These are phyloP conservation scores for Trichopus zeylanicus DNA, from an alignment of 116 monocot genomes.

Conservation along the genomic window DNA sequence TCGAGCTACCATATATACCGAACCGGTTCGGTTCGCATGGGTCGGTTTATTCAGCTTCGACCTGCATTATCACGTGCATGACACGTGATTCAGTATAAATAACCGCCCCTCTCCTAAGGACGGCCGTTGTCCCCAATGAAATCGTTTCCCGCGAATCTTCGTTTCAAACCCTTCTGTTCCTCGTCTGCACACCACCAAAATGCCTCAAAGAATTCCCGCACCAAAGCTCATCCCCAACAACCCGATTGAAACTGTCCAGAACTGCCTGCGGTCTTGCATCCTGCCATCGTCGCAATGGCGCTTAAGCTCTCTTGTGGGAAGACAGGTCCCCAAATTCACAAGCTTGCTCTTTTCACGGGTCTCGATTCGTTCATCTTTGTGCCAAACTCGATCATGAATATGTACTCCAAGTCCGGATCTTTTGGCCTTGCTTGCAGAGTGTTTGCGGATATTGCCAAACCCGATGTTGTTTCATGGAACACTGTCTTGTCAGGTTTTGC, in stretches of 20 bases:
- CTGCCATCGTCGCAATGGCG: constrained; percentile 18
- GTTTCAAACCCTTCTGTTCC: constrained; percentile 6
- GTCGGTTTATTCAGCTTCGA: too few species aligned
- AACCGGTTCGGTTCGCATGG: too few species aligned
- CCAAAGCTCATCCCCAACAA: too few species aligned
- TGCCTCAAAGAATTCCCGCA: constrained; percentile 11
- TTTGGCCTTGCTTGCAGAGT: constrained; percentile 28
- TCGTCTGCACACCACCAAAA: constrained; percentile 15
- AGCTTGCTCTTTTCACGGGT: constrained; percentile 31
- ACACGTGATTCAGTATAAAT: too few species aligned
- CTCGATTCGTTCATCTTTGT: constrained; percentile 23
- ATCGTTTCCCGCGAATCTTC: background rate
- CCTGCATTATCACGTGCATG: too few species aligned
- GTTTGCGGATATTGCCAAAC: constrained; percentile 18
- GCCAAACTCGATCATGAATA: constrained; percentile 64
- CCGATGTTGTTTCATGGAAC: constrained; percentile 71
- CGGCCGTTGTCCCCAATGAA: too few species aligned
- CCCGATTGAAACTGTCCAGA: constrained; percentile 7
- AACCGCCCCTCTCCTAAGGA: too few species aligned
- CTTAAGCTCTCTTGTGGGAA: constrained; percentile 16
- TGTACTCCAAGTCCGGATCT: constrained; percentile 49
- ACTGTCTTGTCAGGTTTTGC: constrained; percentile 52
- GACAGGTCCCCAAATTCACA: constrained; percentile 38
- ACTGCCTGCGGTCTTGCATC: constrained; percentile 17
- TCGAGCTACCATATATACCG: too few species aligned